Conservation (phyloP, 139 green algal species). For the Micromonas commoda region DNA sequence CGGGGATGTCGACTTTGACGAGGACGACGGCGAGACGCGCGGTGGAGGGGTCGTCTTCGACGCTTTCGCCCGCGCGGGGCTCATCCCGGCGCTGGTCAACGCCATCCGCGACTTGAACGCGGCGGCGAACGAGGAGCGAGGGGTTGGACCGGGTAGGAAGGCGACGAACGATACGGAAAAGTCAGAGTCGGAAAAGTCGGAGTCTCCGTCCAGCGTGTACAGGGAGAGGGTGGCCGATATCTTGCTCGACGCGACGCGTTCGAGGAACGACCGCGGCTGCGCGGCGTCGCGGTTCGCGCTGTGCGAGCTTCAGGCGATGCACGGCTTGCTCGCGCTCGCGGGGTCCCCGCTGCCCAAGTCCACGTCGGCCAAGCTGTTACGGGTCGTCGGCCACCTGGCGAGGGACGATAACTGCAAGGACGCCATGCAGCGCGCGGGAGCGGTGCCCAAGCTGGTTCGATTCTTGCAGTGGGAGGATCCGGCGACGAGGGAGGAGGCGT, state of each 20-base stretch:
- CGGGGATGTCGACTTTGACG: not conserved
- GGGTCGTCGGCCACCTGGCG: constrained; percentile 27
- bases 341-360: not conserved
- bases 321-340: constrained; percentile 11
- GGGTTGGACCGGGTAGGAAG: not conserved
- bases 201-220: no score
- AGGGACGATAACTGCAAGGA: constrained; percentile 26
- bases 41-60: not conserved
- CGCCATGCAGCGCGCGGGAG: constrained; percentile 32
- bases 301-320: not conserved
- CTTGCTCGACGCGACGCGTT: no score
- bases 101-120: not conserved
- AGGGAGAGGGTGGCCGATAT: no score
- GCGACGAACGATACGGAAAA: not conserved
- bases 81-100: not conserved
- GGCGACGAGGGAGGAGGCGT: constrained; percentile 2
- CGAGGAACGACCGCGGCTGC: no score
- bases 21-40: not conserved
- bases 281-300: no score
- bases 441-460: constrained; percentile 31
- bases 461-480: constrained; percentile 5
- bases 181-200: no score
- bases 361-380: constrained; percentile 5
- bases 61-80: not conserved
- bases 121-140: not conserved